Conservation (phyloP, 129 eudicot species). For the Artemisia annua region DNA sequence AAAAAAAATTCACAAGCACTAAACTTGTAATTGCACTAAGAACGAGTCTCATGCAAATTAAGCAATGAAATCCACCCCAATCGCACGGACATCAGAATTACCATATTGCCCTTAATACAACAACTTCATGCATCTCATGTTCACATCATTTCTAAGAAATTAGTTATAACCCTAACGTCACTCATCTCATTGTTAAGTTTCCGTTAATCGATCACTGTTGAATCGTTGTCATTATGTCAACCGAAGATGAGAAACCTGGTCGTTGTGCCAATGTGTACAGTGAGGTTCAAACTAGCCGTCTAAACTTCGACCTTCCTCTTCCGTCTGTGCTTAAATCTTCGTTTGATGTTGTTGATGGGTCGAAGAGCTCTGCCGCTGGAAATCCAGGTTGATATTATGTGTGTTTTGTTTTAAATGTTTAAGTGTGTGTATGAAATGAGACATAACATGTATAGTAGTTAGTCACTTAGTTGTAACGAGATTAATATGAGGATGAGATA, state of each 20-base stretch:
- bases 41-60: slow-evolving; percentile 37
- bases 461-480: too few species aligned
- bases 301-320: slow-evolving; percentile 53
- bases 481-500: too few species aligned
- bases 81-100: slow-evolving; percentile 21
- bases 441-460: too few species aligned
- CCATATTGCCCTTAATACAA: slow-evolving; percentile 20
- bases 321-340: slow-evolving; percentile 64
- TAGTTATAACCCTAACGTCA: slow-evolving; percentile 3
- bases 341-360: slow-evolving; percentile 68
- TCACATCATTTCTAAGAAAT: neutral
- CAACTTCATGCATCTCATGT: slow-evolving; percentile 14
- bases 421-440: too few species aligned
- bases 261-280: slow-evolving; percentile 53
- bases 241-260: slow-evolving; percentile 31
- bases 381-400: slow-evolving; percentile 57
- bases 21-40: neutral
- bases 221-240: slow-evolving; percentile 16
- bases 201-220: slow-evolving; percentile 5
- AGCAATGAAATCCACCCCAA: slow-evolving; percentile 3
- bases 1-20: neutral
- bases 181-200: neutral
- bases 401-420: too few species aligned
- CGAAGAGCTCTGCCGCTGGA: slow-evolving; percentile 77
- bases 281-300: slow-evolving; percentile 69